Conservation (phyloP, 2,329 filamentous ascomycete species). For the Pseudodiploospora longispora region DNA sequence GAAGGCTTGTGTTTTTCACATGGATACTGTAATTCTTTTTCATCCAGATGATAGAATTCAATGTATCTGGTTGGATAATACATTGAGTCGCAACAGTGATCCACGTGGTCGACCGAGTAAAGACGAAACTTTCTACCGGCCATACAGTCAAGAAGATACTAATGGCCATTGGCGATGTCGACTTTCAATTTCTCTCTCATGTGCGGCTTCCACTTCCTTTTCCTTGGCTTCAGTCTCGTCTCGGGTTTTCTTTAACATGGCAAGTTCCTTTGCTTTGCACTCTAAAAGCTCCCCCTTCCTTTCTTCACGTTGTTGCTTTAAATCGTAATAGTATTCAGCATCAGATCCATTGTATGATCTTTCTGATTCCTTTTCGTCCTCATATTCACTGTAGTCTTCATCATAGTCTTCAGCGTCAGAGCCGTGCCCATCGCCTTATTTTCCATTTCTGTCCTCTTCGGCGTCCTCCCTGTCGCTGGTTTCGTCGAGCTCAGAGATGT, state of each 20-base stretch:
- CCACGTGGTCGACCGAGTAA: too few species aligned
- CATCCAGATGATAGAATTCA: too few species aligned
- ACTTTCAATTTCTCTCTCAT: too few species aligned
- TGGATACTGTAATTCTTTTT: too few species aligned
- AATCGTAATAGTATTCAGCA: constrained; percentile 1
- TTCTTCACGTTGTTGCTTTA: constrained; percentile 1
- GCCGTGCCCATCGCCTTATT: constrained; percentile 9
- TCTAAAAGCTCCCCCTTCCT: constrained; percentile 1
- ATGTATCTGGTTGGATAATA: too few species aligned
- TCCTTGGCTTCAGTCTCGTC: too few species aligned
- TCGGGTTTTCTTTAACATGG: neutral
- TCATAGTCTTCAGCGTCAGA: constrained; percentile 11
- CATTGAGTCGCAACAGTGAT: too few species aligned
- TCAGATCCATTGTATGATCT: constrained; percentile 2
- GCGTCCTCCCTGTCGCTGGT: neutral
- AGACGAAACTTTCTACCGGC: too few species aligned
- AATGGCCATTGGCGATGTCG: too few species aligned
- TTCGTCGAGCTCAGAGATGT: constrained; percentile 1
- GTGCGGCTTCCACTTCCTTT: too few species aligned
- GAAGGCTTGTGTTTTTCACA: too few species aligned
- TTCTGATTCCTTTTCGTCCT: constrained; percentile 1
- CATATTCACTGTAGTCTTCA: neutral
- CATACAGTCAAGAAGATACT: too few species aligned
- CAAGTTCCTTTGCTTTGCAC: constrained; percentile 1
- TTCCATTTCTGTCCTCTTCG: neutral